Conservation (phyloP, 495 filamentous ascomycete genomes). For the Delitschia confertaspora region DNA sequence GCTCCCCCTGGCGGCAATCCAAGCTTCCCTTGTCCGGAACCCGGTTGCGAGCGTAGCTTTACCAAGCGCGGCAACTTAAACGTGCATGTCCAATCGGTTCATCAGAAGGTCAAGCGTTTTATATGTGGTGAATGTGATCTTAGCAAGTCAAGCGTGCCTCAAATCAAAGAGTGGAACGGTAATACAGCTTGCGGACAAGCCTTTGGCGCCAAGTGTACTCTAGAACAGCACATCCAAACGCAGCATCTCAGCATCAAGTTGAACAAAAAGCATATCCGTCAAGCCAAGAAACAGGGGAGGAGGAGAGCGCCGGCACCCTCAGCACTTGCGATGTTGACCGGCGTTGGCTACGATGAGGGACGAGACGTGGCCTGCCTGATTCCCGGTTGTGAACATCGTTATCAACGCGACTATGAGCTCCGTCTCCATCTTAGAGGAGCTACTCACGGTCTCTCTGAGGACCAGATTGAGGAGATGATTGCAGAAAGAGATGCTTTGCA, state of each 20-base stretch:
- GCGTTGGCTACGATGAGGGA: slow-evolving; percentile 48
- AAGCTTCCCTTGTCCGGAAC: slow-evolving; percentile 50
- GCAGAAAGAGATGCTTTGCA: slow-evolving; percentile 28
- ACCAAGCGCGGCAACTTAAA: slow-evolving; percentile 70
- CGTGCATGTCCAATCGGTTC: slow-evolving; percentile 65
- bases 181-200: slow-evolving; percentile 57
- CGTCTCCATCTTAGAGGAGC: slow-evolving; percentile 51
- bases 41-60: slow-evolving; percentile 62
- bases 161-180: slow-evolving; percentile 52
- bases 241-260: slow-evolving; percentile 58
- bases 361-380: slow-evolving; percentile 50
- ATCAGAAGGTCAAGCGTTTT: slow-evolving; percentile 58
- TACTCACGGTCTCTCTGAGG: slow-evolving; percentile 43
- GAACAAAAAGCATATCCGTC: slow-evolving; percentile 23
- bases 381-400: slow-evolving; percentile 48
- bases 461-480: slow-evolving; percentile 40
- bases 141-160: slow-evolving; percentile 37
- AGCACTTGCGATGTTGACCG: slow-evolving; percentile 43
- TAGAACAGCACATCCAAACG: slow-evolving; percentile 74
- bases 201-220: slow-evolving; percentile 59
- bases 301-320: slow-evolving; percentile 8
- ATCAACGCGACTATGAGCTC: slow-evolving; percentile 59
- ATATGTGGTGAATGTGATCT: slow-evolving; percentile 64
- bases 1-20: slow-evolving; percentile 39
- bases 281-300: slow-evolving; percentile 28